Evolutionary conservation across 2,329 filamentous ascomycete genomes (phyloP).

Genomic region (Thyridium curvatum): DNA sequence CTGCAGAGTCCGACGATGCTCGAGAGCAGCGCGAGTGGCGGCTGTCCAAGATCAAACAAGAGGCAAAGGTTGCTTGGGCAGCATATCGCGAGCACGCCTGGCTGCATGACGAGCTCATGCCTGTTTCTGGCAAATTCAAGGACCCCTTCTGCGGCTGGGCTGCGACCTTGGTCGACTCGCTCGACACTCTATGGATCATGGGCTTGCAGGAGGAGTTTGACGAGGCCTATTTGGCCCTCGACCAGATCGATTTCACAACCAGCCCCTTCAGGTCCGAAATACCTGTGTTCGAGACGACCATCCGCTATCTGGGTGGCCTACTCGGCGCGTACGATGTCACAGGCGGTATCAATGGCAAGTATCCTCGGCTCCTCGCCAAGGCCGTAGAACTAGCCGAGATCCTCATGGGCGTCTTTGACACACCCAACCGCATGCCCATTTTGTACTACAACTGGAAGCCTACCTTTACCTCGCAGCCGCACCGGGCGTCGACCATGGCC

Average conservation of each 20-base stretch:
- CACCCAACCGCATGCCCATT: conserved; percentile 87
- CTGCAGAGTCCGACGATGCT: conserved; percentile 52
- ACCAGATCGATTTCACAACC: conserved; percentile 76
- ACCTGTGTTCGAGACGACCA: conserved; percentile 88
- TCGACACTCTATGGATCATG: conserved; percentile 87
- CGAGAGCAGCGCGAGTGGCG: conserved; percentile 59
- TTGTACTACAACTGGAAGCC: conserved; percentile 76
- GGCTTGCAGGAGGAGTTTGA: conserved; percentile 73
- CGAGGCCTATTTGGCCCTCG: conserved; percentile 64
- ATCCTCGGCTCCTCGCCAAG: conserved; percentile 67
- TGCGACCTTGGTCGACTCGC: conserved; percentile 74
- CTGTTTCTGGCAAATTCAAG: conserved; percentile 58
- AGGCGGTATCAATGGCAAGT: conserved; percentile 46
- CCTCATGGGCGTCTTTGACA: conserved; percentile 79
- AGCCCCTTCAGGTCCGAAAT: conserved; percentile 58
- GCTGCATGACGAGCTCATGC: conserved; percentile 79
- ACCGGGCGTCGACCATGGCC: conserved; percentile 50
- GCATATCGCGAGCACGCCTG: conserved; percentile 78
- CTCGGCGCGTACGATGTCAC: conserved; percentile 84
- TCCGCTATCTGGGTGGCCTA: conserved; percentile 84
- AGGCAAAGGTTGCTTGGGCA: conserved; percentile 73
- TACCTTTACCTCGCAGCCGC: conserved; percentile 54
- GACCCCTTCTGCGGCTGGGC: conserved; percentile 92
- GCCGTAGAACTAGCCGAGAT: conserved; percentile 75
- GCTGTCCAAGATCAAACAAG: conserved; percentile 60